phyloP scores from a whole-genome alignment of 2,329 filamentous ascomycete genomes.

The Sarocladium oryzae region DNA sequence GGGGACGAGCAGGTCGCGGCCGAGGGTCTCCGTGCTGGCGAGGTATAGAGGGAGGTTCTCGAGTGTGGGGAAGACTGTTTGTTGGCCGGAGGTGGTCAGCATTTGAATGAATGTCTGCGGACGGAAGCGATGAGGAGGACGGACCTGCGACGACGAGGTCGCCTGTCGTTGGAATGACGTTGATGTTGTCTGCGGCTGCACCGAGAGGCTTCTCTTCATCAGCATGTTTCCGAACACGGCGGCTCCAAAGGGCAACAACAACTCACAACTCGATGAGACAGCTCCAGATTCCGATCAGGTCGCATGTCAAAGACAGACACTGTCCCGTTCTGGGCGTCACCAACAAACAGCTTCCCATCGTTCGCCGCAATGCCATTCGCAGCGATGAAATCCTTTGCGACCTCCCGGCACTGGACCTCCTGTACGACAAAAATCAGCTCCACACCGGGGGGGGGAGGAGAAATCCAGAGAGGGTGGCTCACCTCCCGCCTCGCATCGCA shows the following conservation, averaged over 20 bases:
- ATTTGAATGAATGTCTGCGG: not conserved
- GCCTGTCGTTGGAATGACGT: not conserved
- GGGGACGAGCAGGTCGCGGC: not conserved
- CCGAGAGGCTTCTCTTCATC: not conserved
- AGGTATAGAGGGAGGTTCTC: not conserved
- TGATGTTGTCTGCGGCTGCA: conserved; percentile 6
- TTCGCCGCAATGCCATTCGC: conserved; percentile 3
- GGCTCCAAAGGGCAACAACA: not conserved
- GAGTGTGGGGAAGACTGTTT: conserved; percentile 3
- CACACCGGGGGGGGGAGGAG: too few species aligned
- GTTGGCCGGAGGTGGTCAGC: not conserved
- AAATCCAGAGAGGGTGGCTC: too few species aligned
- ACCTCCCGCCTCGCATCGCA: not conserved
- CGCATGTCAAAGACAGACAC: conserved; percentile 1
- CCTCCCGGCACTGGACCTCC: not conserved
- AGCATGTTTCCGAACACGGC: too few species aligned
- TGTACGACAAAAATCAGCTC: not conserved
- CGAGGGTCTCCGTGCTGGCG: conserved; percentile 2
- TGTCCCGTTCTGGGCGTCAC: not conserved
- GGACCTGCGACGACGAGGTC: conserved; percentile 4
- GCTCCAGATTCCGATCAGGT: not conserved
- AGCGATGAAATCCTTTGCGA: not conserved
- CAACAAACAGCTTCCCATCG: conserved; percentile 1
- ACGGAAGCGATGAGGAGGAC: not conserved
- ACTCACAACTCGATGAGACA: conserved; percentile 3